Percentiles rank a stretch among this genome's conserved stretches.
Conservation (phyloP, 345 rosid species). For the Sapria himalayana region DNA sequence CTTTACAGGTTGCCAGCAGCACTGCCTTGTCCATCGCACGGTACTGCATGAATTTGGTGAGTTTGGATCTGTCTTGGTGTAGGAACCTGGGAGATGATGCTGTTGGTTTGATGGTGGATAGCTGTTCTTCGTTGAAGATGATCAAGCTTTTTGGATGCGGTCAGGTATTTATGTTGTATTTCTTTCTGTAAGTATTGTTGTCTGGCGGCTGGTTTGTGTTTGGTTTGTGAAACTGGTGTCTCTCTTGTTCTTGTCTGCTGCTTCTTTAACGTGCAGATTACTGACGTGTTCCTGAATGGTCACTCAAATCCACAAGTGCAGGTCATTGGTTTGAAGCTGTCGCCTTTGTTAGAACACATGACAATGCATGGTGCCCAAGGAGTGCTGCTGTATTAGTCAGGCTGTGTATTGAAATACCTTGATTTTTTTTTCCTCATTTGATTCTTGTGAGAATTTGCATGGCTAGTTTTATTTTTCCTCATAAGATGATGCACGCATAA, state of each 20-base stretch:
- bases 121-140: conserved; percentile 41
- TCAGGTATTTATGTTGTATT: conserved; percentile 27
- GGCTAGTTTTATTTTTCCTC: too few species aligned
- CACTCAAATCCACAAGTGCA: conserved; percentile 47
- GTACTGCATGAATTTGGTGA: conserved; percentile 23
- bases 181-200: neutral
- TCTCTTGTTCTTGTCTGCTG: conserved; percentile 1
- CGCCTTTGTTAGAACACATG: conserved; percentile 23
- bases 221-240: neutral
- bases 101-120: conserved; percentile 67
- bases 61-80: conserved; percentile 73
- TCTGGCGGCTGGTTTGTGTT: neutral
- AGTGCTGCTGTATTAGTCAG: conserved; percentile 13
- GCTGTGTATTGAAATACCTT: too few species aligned
- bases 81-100: conserved; percentile 43
- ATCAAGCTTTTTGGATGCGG: conserved; percentile 73
- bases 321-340: conserved; percentile 46
- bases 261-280: conserved; percentile 42
- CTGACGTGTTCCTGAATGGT: conserved; percentile 36
- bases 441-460: too few species aligned
- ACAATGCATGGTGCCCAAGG: conserved; percentile 9
- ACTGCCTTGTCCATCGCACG: conserved; percentile 54
- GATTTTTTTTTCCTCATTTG: too few species aligned
- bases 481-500: too few species aligned
- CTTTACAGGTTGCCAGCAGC: conserved; percentile 37